These are phyloP conservation scores for Aegilops sharonensis DNA, from an alignment of 176 grass and related monocot genomes.

Conservation along the genomic window DNA sequence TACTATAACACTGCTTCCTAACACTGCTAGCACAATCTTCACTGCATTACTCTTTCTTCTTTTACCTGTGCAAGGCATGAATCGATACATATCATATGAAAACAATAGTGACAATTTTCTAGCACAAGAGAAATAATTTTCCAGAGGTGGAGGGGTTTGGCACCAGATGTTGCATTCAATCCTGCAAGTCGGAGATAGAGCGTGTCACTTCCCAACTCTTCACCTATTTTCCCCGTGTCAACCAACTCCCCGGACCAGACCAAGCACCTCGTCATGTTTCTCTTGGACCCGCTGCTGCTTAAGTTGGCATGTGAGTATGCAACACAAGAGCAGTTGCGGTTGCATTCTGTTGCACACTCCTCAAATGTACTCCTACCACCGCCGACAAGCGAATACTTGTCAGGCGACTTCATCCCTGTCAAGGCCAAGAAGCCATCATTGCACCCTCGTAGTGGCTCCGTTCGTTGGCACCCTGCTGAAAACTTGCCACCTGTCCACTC, in stretches of 20 bases:
- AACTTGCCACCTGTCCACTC: not conserved
- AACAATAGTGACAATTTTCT: too few species aligned
- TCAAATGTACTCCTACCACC: not conserved
- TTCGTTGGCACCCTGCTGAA: not conserved
- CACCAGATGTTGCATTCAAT: not conserved
- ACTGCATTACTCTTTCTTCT: too few species aligned
- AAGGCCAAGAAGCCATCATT: not conserved
- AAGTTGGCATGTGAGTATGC: not conserved
- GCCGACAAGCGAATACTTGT: not conserved
- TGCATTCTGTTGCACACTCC: not conserved
- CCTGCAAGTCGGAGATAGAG: not conserved
- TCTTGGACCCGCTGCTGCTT: not conserved
- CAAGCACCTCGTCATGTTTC: not conserved
- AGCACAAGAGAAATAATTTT: too few species aligned
- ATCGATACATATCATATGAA: too few species aligned
- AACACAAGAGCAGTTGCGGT: not conserved
- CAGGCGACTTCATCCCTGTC: not conserved
- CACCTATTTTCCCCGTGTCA: not conserved
- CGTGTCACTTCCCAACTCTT: not conserved
- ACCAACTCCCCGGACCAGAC: not conserved
- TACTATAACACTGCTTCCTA: too few species aligned
- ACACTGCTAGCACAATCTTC: too few species aligned
- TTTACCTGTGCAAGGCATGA: too few species aligned
- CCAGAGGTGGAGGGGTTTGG: not conserved
- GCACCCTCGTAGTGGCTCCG: not conserved